A percentile compares a stretch with the other conserved stretches of the same genome.
phyloP scores from a whole-genome alignment of 176 grass and related monocot species.

The Juncus inflexus region DNA sequence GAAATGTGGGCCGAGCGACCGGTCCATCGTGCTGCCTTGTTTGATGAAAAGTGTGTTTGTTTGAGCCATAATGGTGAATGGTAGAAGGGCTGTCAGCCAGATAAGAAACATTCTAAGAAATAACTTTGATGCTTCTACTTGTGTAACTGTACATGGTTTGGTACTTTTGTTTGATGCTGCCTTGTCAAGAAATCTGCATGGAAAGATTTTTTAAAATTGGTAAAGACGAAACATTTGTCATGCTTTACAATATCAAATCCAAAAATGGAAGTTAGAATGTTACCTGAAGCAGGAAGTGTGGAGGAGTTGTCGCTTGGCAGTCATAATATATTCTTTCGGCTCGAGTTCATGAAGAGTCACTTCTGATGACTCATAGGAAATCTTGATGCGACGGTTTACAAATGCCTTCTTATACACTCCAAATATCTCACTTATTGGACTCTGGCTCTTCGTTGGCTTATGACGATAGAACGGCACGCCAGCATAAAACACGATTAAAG shows the following conservation, averaged over 20 bases:
- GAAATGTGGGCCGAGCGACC: slow-evolving; percentile 29
- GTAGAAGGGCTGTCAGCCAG: slow-evolving; percentile 59
- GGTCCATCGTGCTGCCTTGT: slow-evolving; percentile 67
- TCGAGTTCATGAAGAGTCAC: slow-evolving; percentile 42
- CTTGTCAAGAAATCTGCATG: slow-evolving; percentile 42
- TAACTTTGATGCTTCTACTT: slow-evolving; percentile 67
- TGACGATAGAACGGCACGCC: slow-evolving; percentile 62
- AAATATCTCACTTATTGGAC: slow-evolving; percentile 35
- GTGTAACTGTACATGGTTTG: slow-evolving; percentile 45
- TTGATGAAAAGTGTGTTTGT: slow-evolving; percentile 74
- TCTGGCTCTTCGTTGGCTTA: slow-evolving; percentile 30
- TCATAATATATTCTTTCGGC: slow-evolving; percentile 24
- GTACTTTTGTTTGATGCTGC: slow-evolving; percentile 28
- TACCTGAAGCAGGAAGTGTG: slow-evolving; percentile 37
- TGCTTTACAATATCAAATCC: no score
- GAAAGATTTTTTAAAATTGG: no score
- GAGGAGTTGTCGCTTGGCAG: slow-evolving; percentile 42
- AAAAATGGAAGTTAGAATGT: background rate
- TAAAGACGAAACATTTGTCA: no score
- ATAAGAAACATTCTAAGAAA: slow-evolving; percentile 44
- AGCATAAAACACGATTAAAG: slow-evolving; percentile 43
- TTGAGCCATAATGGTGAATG: slow-evolving; percentile 63
- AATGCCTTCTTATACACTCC: slow-evolving; percentile 31
- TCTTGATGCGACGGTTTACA: slow-evolving; percentile 18
- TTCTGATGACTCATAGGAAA: background rate